A percentile compares a stretch with the other conserved stretches of the same genome.
These are phyloP conservation scores for Cordyceps cateniannulata DNA, from an alignment of 2,329 filamentous ascomycete species.

Conservation along the genomic window DNA sequence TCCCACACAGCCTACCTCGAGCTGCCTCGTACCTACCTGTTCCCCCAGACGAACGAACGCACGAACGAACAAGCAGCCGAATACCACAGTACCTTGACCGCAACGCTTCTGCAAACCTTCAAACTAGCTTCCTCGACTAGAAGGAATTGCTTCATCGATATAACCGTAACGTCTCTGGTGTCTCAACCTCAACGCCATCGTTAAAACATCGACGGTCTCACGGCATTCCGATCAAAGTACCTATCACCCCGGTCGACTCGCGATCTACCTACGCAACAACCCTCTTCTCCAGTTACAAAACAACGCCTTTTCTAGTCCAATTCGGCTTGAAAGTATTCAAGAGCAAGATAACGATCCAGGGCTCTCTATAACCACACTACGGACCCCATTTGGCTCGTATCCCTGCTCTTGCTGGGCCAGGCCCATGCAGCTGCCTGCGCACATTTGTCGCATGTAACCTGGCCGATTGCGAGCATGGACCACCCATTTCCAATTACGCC, in stretches of 20 bases:
- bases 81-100: neutral
- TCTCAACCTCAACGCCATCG: neutral
- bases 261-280: neutral
- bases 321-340: neutral
- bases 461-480: conserved; percentile 49
- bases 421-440: conserved; percentile 10
- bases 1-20: neutral
- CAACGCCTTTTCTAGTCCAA: neutral
- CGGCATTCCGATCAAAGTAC: neutral
- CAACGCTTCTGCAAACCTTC: neutral
- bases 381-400: neutral
- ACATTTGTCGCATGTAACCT: neutral
- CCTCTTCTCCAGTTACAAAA: neutral
- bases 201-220: neutral
- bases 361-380: neutral
- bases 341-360: neutral
- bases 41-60: neutral
- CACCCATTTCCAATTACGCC: conserved; percentile 51
- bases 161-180: no score
- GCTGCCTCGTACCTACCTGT: neutral
- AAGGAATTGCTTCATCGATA: neutral
- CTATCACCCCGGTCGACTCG: neutral
- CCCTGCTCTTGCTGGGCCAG: conserved; percentile 6
- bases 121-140: neutral
- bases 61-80: neutral